These are phyloP conservation scores for Agrocybe pediades DNA, from an alignment of 768 basidiomycete species.

Conservation along the genomic window DNA sequence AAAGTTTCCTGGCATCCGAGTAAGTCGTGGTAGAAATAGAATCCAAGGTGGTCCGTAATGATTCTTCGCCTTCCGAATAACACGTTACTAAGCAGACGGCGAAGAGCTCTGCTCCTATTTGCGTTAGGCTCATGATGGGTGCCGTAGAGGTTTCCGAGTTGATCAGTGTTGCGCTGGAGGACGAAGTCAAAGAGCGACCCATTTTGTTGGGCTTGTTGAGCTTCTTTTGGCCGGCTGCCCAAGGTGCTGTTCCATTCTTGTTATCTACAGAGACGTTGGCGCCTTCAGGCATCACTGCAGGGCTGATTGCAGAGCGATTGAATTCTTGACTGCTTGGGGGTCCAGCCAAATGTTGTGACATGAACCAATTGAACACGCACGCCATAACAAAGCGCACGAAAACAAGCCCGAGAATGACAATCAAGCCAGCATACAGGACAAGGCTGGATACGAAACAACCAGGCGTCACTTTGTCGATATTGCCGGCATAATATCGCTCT, in stretches of 20 bases:
- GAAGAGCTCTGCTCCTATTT: conserved; percentile 95
- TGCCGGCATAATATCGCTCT: conserved; percentile 88
- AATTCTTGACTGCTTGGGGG: conserved; percentile 74
- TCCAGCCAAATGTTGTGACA: conserved; percentile 79
- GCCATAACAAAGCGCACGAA: conserved; percentile 95
- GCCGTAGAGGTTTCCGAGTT: conserved; percentile 44
- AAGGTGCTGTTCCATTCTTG: conserved; percentile 89
- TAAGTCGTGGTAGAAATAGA: conserved; percentile 91
- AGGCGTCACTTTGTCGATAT: conserved; percentile 95
- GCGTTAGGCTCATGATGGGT: conserved; percentile 79
- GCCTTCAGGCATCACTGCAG: conserved; percentile 94
- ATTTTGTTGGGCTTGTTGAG: conserved; percentile 48
- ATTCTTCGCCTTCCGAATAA: conserved; percentile 96
- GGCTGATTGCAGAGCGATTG: conserved; percentile 84
- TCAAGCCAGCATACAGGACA: conserved; percentile 86
- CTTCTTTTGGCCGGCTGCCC: conserved; percentile 71
- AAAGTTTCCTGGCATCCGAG: conserved; percentile 87
- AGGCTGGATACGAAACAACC: conserved; percentile 92
- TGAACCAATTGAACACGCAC: conserved; percentile 95
- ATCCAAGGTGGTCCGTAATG: conserved; percentile 88
- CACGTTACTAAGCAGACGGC: conserved; percentile 96
- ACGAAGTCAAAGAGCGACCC: conserved; percentile 49
- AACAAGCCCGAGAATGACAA: conserved; percentile 90
- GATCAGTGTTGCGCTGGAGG: conserved; percentile 59
- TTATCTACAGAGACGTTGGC: conserved; percentile 95